Evolutionary conservation across 352 stramenopile genomes (phyloP).

Genomic region (Plasmopara muralis): DNA sequence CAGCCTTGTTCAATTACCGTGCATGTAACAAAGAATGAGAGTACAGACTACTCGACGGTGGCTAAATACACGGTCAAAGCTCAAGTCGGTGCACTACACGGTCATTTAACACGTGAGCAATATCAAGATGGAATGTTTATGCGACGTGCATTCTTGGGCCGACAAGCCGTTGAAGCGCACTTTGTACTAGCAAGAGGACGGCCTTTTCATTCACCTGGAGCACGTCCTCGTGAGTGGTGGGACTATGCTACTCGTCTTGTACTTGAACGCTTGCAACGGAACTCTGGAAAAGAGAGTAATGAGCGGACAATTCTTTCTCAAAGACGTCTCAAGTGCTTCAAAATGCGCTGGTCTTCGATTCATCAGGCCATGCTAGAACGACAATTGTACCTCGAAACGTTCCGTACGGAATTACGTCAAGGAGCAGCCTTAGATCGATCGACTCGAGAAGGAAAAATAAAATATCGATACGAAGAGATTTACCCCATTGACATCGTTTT

Average conservation of each 20-base stretch:
- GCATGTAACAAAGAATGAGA: slow-evolving; percentile 79
- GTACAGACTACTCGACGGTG: slow-evolving; percentile 46
- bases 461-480: slow-evolving; percentile 45
- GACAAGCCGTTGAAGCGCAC: slow-evolving; percentile 55
- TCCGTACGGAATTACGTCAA: slow-evolving; percentile 44
- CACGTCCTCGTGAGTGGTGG: slow-evolving; percentile 61
- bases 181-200: slow-evolving; percentile 52
- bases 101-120: slow-evolving; percentile 60
- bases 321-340: slow-evolving; percentile 15
- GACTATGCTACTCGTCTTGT: slow-evolving; percentile 56
- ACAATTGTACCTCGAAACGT: slow-evolving; percentile 52
- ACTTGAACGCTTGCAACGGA: slow-evolving; percentile 25
- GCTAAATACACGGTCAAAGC: slow-evolving; percentile 66
- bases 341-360: slow-evolving; percentile 57
- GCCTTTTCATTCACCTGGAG: slow-evolving; percentile 39
- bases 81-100: slow-evolving; percentile 38
- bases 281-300: background rate
- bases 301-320: slow-evolving; percentile 1
- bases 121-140: slow-evolving; percentile 80
- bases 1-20: slow-evolving; percentile 45
- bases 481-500: slow-evolving; percentile 72
- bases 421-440: slow-evolving; percentile 26
- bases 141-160: slow-evolving; percentile 52
- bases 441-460: slow-evolving; percentile 37
- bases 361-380: slow-evolving; percentile 47